Evolutionary conservation across 2,329 filamentous ascomycete genomes (phyloP).

Genomic region (Akanthomyces uredinophilus): DNA sequence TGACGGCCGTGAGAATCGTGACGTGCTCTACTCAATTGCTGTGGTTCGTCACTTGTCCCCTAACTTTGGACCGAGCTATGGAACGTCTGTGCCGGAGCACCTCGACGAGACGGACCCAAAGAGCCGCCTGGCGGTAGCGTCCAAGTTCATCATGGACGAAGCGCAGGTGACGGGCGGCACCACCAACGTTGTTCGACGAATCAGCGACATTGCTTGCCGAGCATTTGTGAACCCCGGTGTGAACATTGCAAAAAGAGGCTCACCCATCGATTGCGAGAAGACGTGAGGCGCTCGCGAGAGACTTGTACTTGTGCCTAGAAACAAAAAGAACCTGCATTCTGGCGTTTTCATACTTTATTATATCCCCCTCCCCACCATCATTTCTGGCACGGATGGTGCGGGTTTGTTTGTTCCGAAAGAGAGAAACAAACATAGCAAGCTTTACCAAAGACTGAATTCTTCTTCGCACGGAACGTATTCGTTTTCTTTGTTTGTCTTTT

Average conservation of each 20-base stretch:
- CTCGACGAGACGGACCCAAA: slow-evolving; percentile 63
- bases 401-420: not conserved
- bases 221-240: slow-evolving; percentile 52
- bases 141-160: slow-evolving; percentile 64
- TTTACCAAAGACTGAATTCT: not conserved
- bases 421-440: not conserved
- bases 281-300: not conserved
- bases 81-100: slow-evolving; percentile 51
- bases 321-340: not conserved
- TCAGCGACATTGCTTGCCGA: slow-evolving; percentile 61
- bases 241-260: slow-evolving; percentile 34
- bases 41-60: slow-evolving; percentile 71
- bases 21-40: slow-evolving; percentile 85
- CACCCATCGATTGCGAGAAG: not conserved
- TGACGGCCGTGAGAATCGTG: slow-evolving; percentile 77
- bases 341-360: slow-evolving; percentile 9
- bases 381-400: not conserved
- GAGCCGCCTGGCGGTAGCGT: slow-evolving; percentile 62
- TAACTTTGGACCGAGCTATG: slow-evolving; percentile 55
- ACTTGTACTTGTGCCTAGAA: not conserved
- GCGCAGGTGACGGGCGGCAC: slow-evolving; percentile 61
- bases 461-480: not conserved
- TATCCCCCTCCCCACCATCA: slow-evolving; percentile 5
- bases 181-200: slow-evolving; percentile 66
- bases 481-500: not conserved